Base-by-base conservation (phyloP, 495 filamentous ascomycete species). In the Penicillium egyptiacum region DNA sequence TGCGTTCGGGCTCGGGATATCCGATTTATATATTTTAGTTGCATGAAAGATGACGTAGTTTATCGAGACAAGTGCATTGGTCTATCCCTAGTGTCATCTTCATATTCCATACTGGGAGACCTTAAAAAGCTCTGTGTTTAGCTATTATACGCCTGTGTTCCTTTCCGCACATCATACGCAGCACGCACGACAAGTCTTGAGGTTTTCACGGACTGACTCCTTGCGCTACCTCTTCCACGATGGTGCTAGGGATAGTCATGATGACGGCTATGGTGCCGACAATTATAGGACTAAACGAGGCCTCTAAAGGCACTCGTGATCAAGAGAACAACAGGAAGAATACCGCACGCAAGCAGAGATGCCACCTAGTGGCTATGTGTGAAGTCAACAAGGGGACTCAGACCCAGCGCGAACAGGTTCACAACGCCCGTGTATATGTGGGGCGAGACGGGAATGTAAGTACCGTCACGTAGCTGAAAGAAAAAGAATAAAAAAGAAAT, bases 191-290 rank as follows among this genome's bases (percentile, higher is more conserved):
- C 10, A 31, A 31, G 30, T 3, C 17, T 42, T 17, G 53, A 42
- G 20, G 30, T 47, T 47, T 47, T 30, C n/a, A 17, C 11, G 12
- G 5, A 7, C 12, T 30, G 23, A 3, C 23, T 33, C 14, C 23
- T 31, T 31, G 0, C 30, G 10, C 30, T 31, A 31, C 14, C 20
- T 14, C 25, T 19, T 47, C 33, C 47, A 60, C 54, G 3, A 69
- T 71, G 66, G 66, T 71, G 1, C 22, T 71, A 7, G 66, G 68
- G 3, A 33, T 69, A 37, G 61, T 44, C 31, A 71, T 71, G 66
- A 71, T 71, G 59, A 54, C 63, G 23, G 52, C 66, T n/a, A 69
- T 69, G 68, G 23, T 71, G 55, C 68, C 68, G 8, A 71, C 66
- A 19, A 66, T 69, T 56, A 63, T 63, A 26, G 66, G 68, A 2